These are phyloP conservation scores for Cryptosporidium xiaoi DNA, from an alignment of 169 alveolate genomes.

Conservation along the genomic window DNA sequence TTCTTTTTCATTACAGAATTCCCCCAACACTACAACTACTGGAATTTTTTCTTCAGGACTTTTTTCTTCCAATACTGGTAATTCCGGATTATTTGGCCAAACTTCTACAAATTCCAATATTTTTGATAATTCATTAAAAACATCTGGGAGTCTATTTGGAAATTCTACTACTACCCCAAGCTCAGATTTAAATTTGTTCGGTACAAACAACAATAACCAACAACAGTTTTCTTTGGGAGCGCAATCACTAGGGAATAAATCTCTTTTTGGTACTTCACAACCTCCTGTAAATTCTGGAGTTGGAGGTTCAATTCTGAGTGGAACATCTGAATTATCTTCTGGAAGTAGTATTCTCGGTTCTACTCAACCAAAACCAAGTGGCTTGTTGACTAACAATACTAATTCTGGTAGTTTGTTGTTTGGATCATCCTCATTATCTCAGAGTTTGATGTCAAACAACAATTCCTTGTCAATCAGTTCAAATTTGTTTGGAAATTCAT, in stretches of 20 bases:
- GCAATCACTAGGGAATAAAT: background rate
- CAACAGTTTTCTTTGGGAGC: slow-evolving; percentile 23
- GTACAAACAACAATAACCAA: background rate
- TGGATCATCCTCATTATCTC: slow-evolving; percentile 7
- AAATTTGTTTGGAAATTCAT: slow-evolving; percentile 21
- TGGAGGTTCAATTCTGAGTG: background rate
- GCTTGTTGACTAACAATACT: background rate
- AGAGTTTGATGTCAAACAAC: background rate
- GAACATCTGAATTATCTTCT: background rate
- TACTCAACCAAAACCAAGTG: slow-evolving; percentile 19
- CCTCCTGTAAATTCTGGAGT: background rate
- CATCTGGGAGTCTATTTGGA: slow-evolving; percentile 24
- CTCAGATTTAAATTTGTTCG: slow-evolving; percentile 12
- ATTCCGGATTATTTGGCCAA: slow-evolving; percentile 6
- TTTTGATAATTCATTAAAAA: slow-evolving; percentile 3
- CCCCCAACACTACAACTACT: slow-evolving; percentile 9
- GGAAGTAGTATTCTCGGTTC: slow-evolving; percentile 37
- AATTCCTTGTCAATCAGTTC: slow-evolving; percentile 14
- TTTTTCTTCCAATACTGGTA: slow-evolving; percentile 16
- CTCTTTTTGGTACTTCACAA: slow-evolving; percentile 19
- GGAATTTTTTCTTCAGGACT: slow-evolving; percentile 57
- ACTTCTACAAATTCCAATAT: slow-evolving; percentile 12
- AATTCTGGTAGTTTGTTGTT: slow-evolving; percentile 2
- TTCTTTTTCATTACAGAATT: slow-evolving; percentile 28
- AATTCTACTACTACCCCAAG: slow-evolving; percentile 12